Base-by-base conservation (phyloP, 2,329 filamentous ascomycete genomes). In the Drechslerella dactyloides region DNA sequence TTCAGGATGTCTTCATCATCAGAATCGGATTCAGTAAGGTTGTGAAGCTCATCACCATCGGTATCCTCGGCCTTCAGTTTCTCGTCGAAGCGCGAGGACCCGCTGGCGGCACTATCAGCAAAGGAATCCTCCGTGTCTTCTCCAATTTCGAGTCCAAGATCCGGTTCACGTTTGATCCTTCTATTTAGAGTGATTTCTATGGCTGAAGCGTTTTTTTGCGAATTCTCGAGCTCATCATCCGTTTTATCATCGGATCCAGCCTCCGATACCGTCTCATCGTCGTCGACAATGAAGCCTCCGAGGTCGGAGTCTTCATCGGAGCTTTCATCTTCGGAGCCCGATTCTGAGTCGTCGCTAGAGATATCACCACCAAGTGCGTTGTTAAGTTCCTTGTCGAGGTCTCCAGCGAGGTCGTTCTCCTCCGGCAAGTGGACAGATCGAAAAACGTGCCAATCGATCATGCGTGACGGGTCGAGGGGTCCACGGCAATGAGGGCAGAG, bases 401-500 rank as follows among this genome's bases (percentile, higher is more conserved):
- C 64, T 8, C 46, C 77, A 57, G 87, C 83, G 10, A 86, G 85
- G 80, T 87, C 86, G 77, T 93, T 85, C 0, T 90, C 86, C 13
- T 37, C 64, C 13, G 51, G 35, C 33, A 61, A 48, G 50, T 68
- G 54, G 24, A 63, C 42, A 3, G 56, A 40, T 37, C 87, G 87
- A 81, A 96, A 96, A 6, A 86, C 84, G 4, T 84, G 82, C 76
- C 88, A 89, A 70, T 90, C 89, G 65, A 93, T 92, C 74, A 92
- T 85, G 68, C 88, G 88, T 64, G 85, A 84, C 2, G 86, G 83
- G 58, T 90, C 84, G 46, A 94, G 84, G 2, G 80, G 79, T 1
- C 85, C 86, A 64, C 91, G 87, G 77, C 92, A 96, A 60, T 89
- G 84, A 2, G 91, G 91, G 78, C 93, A 97, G 78, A 85, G 89